Evolutionary conservation across 306 rosid species (phyloP).

Genomic region (Dalbergia cultrata): DNA sequence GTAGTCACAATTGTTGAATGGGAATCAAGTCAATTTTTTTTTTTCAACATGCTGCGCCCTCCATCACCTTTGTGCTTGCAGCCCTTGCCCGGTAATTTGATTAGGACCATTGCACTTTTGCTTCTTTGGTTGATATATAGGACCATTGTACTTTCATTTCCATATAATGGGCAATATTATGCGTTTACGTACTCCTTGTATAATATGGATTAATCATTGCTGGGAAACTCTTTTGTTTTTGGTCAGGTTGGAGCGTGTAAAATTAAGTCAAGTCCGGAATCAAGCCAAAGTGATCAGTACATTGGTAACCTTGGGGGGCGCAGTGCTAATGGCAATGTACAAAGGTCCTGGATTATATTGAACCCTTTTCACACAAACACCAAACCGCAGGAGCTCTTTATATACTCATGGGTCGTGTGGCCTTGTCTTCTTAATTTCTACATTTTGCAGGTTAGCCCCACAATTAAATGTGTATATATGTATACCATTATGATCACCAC

Average conservation of each 20-base stretch:
- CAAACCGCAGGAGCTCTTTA: slow-evolving; percentile 62
- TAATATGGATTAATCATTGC: neutral
- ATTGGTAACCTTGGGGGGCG: slow-evolving; percentile 70
- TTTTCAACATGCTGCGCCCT: no score
- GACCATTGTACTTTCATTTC: no score
- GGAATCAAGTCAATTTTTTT: no score
- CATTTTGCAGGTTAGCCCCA: slow-evolving; percentile 54
- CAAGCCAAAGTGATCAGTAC: slow-evolving; percentile 77
- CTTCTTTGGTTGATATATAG: no score
- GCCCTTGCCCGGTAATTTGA: slow-evolving; percentile 56
- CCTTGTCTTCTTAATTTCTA: slow-evolving; percentile 76
- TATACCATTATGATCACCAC: neutral
- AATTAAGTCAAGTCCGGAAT: slow-evolving; percentile 56
- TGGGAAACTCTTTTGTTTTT: neutral
- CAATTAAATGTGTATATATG: no score
- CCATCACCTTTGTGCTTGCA: slow-evolving; percentile 71
- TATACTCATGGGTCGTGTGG: slow-evolving; percentile 66
- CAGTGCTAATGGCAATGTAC: slow-evolving; percentile 73
- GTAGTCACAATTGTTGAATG: no score
- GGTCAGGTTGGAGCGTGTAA: slow-evolving; percentile 59
- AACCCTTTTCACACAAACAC: slow-evolving; percentile 49
- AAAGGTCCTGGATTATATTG: slow-evolving; percentile 73
- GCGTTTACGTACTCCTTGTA: neutral
- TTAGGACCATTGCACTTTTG: no score
- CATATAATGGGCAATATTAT: no score